Percentiles rank a stretch among this genome's conserved stretches.
These are phyloP conservation scores for Zanthoxylum bungeanum DNA, from an alignment of 345 rosid species.

Conservation along the genomic window DNA sequence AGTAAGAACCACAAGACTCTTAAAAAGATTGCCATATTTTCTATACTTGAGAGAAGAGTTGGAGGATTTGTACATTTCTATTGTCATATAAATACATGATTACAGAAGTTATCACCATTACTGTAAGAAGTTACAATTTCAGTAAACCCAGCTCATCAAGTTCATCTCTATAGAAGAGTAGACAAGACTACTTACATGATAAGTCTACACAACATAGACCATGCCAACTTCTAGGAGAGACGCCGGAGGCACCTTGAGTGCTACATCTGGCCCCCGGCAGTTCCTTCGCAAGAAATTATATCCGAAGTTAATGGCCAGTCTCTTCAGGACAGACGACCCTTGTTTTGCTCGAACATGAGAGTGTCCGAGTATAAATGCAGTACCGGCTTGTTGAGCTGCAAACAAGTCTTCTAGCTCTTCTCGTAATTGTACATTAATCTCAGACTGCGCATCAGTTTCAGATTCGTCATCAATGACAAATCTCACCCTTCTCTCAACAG, in stretches of 20 bases:
- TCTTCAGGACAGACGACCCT: slow-evolving; percentile 79
- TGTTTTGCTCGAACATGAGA: slow-evolving; percentile 91
- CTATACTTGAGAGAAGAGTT: neutral
- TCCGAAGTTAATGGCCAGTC: slow-evolving; percentile 70
- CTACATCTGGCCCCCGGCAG: slow-evolving; percentile 89
- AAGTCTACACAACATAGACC: slow-evolving; percentile 73
- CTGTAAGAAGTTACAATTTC: neutral
- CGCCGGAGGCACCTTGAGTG: slow-evolving; percentile 84
- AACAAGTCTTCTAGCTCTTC: slow-evolving; percentile 72
- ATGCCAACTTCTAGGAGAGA: slow-evolving; percentile 94
- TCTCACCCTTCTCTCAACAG: slow-evolving; percentile 53
- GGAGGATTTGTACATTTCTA: neutral
- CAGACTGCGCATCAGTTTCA: slow-evolving; percentile 25
- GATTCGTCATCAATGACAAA: slow-evolving; percentile 57
- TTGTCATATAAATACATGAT: neutral
- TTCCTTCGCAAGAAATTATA: slow-evolving; percentile 88
- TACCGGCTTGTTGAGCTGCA: slow-evolving; percentile 76
- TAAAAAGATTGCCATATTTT: neutral
- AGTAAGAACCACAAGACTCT: too few species aligned
- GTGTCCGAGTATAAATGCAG: slow-evolving; percentile 88
- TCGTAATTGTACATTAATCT: slow-evolving; percentile 34
- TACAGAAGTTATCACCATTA: too few species aligned
- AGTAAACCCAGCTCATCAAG: neutral
- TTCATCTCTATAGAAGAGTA: neutral
- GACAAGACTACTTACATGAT: slow-evolving; percentile 3